Percentiles rank a stretch among this genome's conserved stretches.
phyloP scores from a whole-genome alignment of 2,329 filamentous ascomycete genomes.

The Fusarium sp. region DNA sequence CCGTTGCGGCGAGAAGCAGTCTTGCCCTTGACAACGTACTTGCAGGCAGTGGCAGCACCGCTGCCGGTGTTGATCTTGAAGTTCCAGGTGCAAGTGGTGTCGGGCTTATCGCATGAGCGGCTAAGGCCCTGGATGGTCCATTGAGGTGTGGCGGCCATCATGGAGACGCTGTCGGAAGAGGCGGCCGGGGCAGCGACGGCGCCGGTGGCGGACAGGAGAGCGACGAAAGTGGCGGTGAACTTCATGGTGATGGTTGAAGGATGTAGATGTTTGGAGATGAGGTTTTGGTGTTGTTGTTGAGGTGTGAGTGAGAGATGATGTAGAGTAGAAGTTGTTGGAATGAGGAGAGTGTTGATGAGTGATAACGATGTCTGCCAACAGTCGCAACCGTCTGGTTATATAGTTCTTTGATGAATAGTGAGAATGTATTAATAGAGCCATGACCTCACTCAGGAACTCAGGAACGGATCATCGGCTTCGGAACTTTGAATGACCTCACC shows the following conservation, averaged over 20 bases:
- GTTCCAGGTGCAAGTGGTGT: constrained; percentile 58
- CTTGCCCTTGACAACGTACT: constrained; percentile 47
- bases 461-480: not conserved
- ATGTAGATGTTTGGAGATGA: not conserved
- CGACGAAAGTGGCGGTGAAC: constrained; percentile 54
- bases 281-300: not conserved
- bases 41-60: constrained; percentile 50
- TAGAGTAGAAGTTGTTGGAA: not conserved
- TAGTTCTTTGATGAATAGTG: not conserved
- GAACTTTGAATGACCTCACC: not conserved
- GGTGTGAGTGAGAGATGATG: not conserved
- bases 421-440: not conserved
- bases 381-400: not conserved
- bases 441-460: not conserved
- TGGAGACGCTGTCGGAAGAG: constrained; percentile 46
- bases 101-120: constrained; percentile 54
- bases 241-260: constrained; percentile 53
- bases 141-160: constrained; percentile 54
- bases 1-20: constrained; percentile 53
- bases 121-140: constrained; percentile 57
- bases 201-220: constrained; percentile 47
- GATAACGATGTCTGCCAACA: not conserved
- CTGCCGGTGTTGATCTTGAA: constrained; percentile 59
- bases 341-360: not conserved
- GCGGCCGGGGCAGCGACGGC: constrained; percentile 52